These are phyloP conservation scores for Beauveria brongniartii DNA, from an alignment of 2,329 filamentous ascomycete species.

Conservation along the genomic window DNA sequence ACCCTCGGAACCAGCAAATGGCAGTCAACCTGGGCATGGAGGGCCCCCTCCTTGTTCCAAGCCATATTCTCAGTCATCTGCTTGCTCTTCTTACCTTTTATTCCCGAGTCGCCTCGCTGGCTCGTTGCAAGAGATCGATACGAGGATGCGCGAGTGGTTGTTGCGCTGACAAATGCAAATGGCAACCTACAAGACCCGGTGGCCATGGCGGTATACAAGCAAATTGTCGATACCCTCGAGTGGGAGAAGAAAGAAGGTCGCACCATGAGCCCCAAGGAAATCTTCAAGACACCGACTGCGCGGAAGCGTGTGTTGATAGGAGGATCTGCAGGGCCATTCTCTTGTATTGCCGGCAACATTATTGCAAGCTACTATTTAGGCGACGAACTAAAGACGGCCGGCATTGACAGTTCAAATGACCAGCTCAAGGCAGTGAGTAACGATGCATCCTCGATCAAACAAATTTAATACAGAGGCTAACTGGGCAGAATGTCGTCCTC, in stretches of 20 bases:
- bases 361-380: slow-evolving; percentile 34
- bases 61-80: slow-evolving; percentile 21
- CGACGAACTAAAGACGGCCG: slow-evolving; percentile 34
- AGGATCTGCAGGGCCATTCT: slow-evolving; percentile 32
- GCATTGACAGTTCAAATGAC: slow-evolving; percentile 32
- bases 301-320: slow-evolving; percentile 39
- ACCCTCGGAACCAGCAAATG: slow-evolving; percentile 28
- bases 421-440: slow-evolving; percentile 33
- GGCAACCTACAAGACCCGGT: slow-evolving; percentile 30
- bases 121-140: slow-evolving; percentile 31
- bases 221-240: slow-evolving; percentile 33
- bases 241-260: slow-evolving; percentile 34
- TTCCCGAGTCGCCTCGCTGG: slow-evolving; percentile 40
- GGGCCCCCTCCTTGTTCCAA: slow-evolving; percentile 27
- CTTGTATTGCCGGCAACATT: slow-evolving; percentile 24
- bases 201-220: slow-evolving; percentile 12
- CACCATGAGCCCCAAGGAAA: slow-evolving; percentile 35
- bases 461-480: neutral
- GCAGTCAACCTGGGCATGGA: slow-evolving; percentile 28
- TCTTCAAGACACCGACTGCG: slow-evolving; percentile 39
- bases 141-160: slow-evolving; percentile 31
- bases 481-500: slow-evolving; percentile 36
- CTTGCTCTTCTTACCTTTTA: slow-evolving; percentile 21
- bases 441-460: too few species aligned
- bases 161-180: slow-evolving; percentile 36